Conservation (phyloP, 2,329 filamentous ascomycete genomes). For the Lachnellula cervina region DNA sequence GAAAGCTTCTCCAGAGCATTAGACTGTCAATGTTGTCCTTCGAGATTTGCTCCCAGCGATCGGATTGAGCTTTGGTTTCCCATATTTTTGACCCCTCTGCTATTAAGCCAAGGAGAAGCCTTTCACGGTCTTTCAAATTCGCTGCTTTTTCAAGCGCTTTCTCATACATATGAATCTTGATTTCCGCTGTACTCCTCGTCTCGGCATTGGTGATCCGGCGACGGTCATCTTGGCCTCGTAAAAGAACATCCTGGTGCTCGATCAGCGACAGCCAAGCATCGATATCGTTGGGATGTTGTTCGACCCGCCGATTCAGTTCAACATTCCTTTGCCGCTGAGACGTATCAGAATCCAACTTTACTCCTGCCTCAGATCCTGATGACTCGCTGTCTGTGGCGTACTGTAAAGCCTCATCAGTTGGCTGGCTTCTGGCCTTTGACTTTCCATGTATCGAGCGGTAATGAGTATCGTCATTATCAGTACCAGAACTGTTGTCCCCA, state of each 20-base stretch:
- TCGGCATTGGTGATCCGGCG: conserved; percentile 55
- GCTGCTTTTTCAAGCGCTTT: conserved; percentile 62
- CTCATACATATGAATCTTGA: conserved; percentile 76
- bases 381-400: conserved; percentile 41
- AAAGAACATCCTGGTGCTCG: conserved; percentile 66
- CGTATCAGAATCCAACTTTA: conserved; percentile 34
- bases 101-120: conserved; percentile 65
- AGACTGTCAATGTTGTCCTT: conserved; percentile 52
- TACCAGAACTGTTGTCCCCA: conserved; percentile 34
- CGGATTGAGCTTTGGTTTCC: conserved; percentile 55
- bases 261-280: conserved; percentile 75
- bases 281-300: conserved; percentile 61
- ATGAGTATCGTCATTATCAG: conserved; percentile 46
- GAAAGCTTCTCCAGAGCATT: conserved; percentile 65
- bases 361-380: conserved; percentile 35
- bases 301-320: conserved; percentile 58
- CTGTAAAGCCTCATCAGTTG: conserved; percentile 33
- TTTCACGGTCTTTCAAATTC: conserved; percentile 45
- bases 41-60: conserved; percentile 62
- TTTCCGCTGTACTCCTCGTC: conserved; percentile 64
- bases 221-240: conserved; percentile 46
- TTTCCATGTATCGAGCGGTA: conserved; percentile 65
- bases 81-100: conserved; percentile 70
- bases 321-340: conserved; percentile 51
- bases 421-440: conserved; percentile 41